Evolutionary conservation across 179 eudicot species (phyloP), one percentile per base, ranked within the genome.

Genomic region (Beta macrorhiza): DNA sequence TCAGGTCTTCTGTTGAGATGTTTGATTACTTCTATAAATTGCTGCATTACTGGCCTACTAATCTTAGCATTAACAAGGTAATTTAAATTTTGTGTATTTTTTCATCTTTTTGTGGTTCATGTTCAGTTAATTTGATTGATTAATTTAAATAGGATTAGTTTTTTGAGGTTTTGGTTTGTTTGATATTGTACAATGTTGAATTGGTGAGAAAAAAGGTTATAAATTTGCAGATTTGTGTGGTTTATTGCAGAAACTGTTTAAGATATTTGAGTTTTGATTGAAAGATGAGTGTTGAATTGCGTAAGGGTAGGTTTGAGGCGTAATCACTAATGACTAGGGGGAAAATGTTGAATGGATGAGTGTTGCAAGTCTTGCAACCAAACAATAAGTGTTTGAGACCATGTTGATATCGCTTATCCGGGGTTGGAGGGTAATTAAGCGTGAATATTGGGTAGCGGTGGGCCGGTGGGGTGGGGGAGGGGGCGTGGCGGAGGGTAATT

Each of bases 21-120:
- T 95, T 88, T 78, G 92, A 93, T 87, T 95, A 92, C 75, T 93
- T 92, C 70, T 90, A 70, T 80, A 89, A 89, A 86, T 75, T 93
- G 16, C 86, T 93, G 63, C 98, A 92, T 81, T 69, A 74, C 22
- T 93, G 97, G 98, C 79, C 93, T 14, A 76, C 88, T 5, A 87
- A 91, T 85, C 16, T 91, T 58, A 79, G 79, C 75, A 71, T 90
- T 61, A 94, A 94, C 75, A 88, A 91, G 98, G 98, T 92, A 90
- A 42, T 7, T 0, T 22, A 0, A 19, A 15, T 7, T 75, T 59
- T 59, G 57, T 22, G 25, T 22, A 4, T 15, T 4, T 25, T 17
- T 72, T 52, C 51, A 12, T 67, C 22, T 70, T 44, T 2, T 70
- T 45, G 53, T 13, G 17, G 0, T 16, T 76, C 11, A 32, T 75